These are phyloP conservation scores for Daldinia sp. DNA, from an alignment of 2,329 filamentous ascomycete species.

Conservation along the genomic window DNA sequence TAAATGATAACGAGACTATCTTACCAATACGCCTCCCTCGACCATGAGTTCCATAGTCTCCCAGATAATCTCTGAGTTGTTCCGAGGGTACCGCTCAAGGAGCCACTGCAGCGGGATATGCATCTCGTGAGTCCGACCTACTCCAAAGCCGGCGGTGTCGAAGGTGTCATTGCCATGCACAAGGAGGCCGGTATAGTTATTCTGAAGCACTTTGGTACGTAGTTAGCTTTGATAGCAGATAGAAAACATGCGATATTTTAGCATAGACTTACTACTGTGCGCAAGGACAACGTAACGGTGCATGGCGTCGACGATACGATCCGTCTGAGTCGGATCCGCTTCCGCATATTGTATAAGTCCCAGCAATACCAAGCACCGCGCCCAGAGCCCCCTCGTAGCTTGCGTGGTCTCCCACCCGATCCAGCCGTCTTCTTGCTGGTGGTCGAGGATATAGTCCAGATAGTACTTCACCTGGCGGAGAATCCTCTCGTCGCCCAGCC, in stretches of 20 bases:
- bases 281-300: slow-evolving; percentile 63
- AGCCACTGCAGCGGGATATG: slow-evolving; percentile 57
- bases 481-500: slow-evolving; percentile 59
- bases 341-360: slow-evolving; percentile 59
- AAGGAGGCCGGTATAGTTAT: slow-evolving; percentile 65
- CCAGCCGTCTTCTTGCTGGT: slow-evolving; percentile 67
- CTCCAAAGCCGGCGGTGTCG: slow-evolving; percentile 53
- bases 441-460: slow-evolving; percentile 59
- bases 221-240: slow-evolving; percentile 1
- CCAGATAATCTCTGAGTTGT: slow-evolving; percentile 54
- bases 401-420: slow-evolving; percentile 61
- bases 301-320: slow-evolving; percentile 61
- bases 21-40: slow-evolving; percentile 40
- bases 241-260: not conserved
- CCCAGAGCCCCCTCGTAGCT: slow-evolving; percentile 63
- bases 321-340: slow-evolving; percentile 57
- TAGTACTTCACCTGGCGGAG: slow-evolving; percentile 60
- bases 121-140: slow-evolving; percentile 55
- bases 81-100: slow-evolving; percentile 52
- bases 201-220: slow-evolving; percentile 57
- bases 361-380: slow-evolving; percentile 60
- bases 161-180: slow-evolving; percentile 58
- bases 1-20: not conserved
- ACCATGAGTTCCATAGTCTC: slow-evolving; percentile 57
- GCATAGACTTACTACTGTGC: slow-evolving; percentile 54